A percentile compares a stretch with the other conserved stretches of the same genome.
Evolutionary conservation across 495 filamentous ascomycete genomes (phyloP).

Genomic region (Darksidea phi): DNA sequence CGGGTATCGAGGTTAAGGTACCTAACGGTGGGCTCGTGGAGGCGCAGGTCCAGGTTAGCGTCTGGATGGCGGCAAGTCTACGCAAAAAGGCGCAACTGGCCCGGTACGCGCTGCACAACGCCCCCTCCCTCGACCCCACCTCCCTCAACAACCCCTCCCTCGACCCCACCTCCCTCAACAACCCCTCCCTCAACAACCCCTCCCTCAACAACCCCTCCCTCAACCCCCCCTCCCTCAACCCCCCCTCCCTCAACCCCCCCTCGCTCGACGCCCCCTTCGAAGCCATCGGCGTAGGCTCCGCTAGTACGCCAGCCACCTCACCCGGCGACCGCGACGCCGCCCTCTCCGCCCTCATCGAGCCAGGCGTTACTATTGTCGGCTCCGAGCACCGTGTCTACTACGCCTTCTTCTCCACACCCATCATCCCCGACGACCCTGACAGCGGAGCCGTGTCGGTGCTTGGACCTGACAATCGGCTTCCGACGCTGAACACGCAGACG

Average conservation of each 20-base stretch:
- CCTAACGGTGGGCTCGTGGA: constrained; percentile 14
- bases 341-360: constrained; percentile 20
- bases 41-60: constrained; percentile 26
- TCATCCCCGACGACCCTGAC: not conserved
- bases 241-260: not conserved
- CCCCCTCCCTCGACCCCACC: too few species aligned
- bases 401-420: constrained; percentile 14
- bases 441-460: constrained; percentile 16
- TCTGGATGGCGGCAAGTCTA: constrained; percentile 29
- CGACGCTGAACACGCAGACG: constrained; percentile 12
- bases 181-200: too few species aligned
- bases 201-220: too few species aligned
- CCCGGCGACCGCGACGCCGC: too few species aligned
- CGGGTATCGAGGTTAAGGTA: constrained; percentile 27
- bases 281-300: too few species aligned
- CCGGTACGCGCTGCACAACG: constrained; percentile 1
- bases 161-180: too few species aligned
- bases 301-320: too few species aligned
- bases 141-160: too few species aligned
- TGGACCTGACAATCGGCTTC: constrained; percentile 19
- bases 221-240: not conserved
- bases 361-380: constrained; percentile 25
- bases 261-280: too few species aligned
- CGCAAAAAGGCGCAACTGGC: constrained; percentile 27
- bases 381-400: constrained; percentile 29